Conservation (phyloP, 768 basidiomycete species). For the Trametes gibbosa region DNA sequence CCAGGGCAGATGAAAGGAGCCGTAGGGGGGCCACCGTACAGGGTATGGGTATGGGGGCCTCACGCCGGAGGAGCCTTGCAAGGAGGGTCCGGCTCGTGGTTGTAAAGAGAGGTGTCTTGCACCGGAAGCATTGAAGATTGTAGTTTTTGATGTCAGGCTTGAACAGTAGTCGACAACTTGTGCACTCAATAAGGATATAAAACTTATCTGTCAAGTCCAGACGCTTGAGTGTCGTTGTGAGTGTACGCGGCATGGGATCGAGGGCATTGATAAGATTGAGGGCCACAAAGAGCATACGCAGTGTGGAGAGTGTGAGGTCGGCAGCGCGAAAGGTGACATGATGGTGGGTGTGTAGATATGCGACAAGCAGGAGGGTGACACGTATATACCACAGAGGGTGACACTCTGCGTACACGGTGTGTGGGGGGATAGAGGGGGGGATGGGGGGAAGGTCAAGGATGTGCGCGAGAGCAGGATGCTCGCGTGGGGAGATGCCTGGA, state of each 20-base stretch:
- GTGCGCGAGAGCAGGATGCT: no score
- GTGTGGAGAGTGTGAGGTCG: background rate
- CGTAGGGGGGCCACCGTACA: background rate
- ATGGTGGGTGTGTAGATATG: slow-evolving; percentile 1
- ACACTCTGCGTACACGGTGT: no score
- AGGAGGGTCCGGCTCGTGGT: background rate
- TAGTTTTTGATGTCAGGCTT: background rate
- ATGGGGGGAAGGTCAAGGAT: background rate
- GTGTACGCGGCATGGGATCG: slow-evolving; percentile 2
- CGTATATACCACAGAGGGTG: slow-evolving; percentile 1
- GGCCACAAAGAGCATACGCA: background rate
- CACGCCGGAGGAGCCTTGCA: background rate
- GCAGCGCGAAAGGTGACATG: slow-evolving; percentile 3
- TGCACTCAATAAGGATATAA: background rate
- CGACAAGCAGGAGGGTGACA: background rate
- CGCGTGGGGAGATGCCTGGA: no score
- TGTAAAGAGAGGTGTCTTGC: background rate
- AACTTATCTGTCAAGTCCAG: slow-evolving; percentile 1
- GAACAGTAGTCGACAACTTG: background rate
- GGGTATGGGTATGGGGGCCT: background rate
- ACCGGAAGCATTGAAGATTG: background rate
- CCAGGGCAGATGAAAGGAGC: background rate
- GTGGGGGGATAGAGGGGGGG: background rate
- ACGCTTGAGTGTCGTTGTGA: background rate
- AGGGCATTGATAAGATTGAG: background rate